phyloP scores from a whole-genome alignment of 768 basidiomycete species.

The Pleurotus giganteus region DNA sequence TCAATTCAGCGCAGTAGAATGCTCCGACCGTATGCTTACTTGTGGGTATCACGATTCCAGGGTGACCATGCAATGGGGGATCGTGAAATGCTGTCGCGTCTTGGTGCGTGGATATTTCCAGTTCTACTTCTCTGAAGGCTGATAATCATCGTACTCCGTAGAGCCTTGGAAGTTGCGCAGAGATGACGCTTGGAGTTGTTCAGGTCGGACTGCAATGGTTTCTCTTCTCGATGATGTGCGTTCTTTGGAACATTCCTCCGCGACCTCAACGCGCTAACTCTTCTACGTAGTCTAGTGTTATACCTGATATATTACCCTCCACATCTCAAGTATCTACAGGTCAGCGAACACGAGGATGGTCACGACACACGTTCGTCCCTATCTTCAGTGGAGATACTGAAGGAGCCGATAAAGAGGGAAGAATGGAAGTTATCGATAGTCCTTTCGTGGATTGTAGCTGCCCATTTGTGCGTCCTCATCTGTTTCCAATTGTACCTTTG shows the following conservation, averaged over 20 bases:
- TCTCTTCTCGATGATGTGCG: constrained; percentile 81
- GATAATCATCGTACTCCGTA: constrained; percentile 23
- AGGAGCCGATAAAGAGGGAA: constrained; percentile 49
- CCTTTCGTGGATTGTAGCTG: constrained; percentile 65
- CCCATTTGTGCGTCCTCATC: constrained; percentile 66
- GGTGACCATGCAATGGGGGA: constrained; percentile 79
- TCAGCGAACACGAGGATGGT: constrained; percentile 27
- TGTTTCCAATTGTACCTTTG: neutral
- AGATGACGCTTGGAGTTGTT: constrained; percentile 76
- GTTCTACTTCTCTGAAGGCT: neutral
- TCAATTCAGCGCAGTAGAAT: neutral
- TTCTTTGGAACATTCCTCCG: constrained; percentile 13
- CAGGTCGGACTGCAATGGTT: constrained; percentile 85
- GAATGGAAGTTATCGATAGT: constrained; percentile 80
- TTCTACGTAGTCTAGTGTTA: constrained; percentile 69
- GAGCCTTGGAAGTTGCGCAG: constrained; percentile 71
- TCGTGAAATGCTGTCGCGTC: constrained; percentile 76
- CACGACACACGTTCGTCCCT: constrained; percentile 38
- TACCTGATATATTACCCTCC: constrained; percentile 92
- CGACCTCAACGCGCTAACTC: neutral
- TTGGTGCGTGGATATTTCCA: constrained; percentile 49
- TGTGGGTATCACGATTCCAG: constrained; percentile 36
- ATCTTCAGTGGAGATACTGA: constrained; percentile 23
- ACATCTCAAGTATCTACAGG: constrained; percentile 67
- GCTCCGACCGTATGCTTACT: neutral